Evolutionary conservation across 2,329 filamentous ascomycete genomes (phyloP), one percentile per base, ranked within the genome.

Genomic region (Exophiala phaeomuriformis): DNA sequence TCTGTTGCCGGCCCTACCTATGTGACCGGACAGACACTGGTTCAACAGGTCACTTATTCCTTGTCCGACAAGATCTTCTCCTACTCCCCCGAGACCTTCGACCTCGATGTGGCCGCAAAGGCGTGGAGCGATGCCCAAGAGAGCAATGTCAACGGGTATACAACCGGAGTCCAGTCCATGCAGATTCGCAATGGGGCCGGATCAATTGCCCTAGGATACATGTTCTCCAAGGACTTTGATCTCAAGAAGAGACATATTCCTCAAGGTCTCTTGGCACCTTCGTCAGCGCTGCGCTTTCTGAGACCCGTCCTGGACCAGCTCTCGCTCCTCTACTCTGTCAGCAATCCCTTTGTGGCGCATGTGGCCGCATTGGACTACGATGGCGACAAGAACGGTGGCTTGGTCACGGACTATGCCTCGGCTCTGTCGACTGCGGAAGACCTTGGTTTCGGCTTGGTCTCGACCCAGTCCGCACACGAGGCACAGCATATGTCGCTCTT

Each of bases 21-120:
- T 72, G 80, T 91, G 57, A 97, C 91, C 39, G 88, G 90, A 31
- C 93, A 98, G 74, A 83, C 89, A 27, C 81, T 98, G 52, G 86
- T 97, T 61, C 93, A 98, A 75, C 93, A 98, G 73, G 86, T 97
- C 61, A 89, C 91, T 57, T 98, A 95, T 74, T 82, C 88, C 60
- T 79, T 98, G 57, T 97, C 91, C 52, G 90, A 97, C 77, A 95
- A 95, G 78, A 84, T 97, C 73, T 98, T 95, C 75, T 87, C 90
- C 52, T 97, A 95, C 77, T 97, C 91, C 2, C 89, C 90, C 30
- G 88, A 95, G 66, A 87, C 88, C 9, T 97, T 96, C 66, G 88
- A 94, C 68, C 80, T 98, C 60, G 91, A 97, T 69, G 72, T 84
- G 58, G 89, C 90, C 44, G 84, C 88, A 50, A 86, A 85, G 70